Evolutionary conservation across 1,284 basidiomycete species (phyloP).

Genomic region (Golubevia pallescens): DNA sequence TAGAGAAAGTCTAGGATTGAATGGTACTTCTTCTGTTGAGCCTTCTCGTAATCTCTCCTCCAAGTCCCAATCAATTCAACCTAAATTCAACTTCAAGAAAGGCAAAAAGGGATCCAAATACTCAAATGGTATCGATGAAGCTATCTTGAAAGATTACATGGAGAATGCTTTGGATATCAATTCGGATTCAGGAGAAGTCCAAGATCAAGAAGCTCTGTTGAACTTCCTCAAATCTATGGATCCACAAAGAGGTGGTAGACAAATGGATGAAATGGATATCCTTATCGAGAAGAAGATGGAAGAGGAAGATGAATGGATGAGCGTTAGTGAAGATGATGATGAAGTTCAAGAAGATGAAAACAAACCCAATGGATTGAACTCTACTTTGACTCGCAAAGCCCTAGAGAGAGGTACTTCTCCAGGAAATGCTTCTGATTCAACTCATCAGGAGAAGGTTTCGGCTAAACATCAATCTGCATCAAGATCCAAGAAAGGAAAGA

Average conservation of each 20-base stretch:
- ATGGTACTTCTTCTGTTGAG: no score
- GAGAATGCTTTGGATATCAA: slow-evolving; percentile 40
- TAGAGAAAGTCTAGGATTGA: no score
- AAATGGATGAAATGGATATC: slow-evolving; percentile 47
- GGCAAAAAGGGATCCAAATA: slow-evolving; percentile 4
- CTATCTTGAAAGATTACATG: slow-evolving; percentile 55
- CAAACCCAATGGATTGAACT: slow-evolving; percentile 1
- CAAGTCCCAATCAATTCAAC: no score
- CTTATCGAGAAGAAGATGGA: slow-evolving; percentile 28
- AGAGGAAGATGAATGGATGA: slow-evolving; percentile 50
- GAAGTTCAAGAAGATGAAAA: slow-evolving; percentile 5
- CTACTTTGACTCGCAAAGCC: no score
- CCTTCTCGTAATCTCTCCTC: no score
- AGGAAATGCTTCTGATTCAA: no score
- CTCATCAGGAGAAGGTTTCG: no score
- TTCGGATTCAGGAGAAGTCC: slow-evolving; percentile 14
- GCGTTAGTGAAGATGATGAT: slow-evolving; percentile 27
- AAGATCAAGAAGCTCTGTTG: slow-evolving; percentile 33
- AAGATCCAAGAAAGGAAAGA: no score
- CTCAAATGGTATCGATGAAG: slow-evolving; percentile 20
- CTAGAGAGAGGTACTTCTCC: no score
- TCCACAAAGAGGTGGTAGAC: slow-evolving; percentile 35
- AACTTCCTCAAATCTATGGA: slow-evolving; percentile 54
- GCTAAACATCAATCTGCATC: no score
- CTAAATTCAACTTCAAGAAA: no score